Conservation (phyloP, 192 early-diverging fungal genomes). For the Mortierella claussenii region DNA sequence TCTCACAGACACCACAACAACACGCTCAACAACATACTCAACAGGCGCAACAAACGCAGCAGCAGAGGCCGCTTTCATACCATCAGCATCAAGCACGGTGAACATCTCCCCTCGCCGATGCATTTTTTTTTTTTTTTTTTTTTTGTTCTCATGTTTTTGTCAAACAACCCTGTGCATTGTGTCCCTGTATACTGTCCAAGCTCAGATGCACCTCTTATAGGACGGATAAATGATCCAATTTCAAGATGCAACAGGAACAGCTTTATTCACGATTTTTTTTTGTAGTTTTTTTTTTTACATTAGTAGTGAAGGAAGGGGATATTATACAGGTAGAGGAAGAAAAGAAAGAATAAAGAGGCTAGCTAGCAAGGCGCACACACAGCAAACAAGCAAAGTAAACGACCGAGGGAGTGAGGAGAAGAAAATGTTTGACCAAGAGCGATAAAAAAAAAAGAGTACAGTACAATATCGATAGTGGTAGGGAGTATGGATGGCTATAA, state of each 20-base stretch:
- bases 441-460: conserved; percentile 8
- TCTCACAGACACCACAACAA: conserved; percentile 4
- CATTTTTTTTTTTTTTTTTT: not conserved
- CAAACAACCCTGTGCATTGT: not conserved
- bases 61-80: conserved; percentile 2
- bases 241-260: not conserved
- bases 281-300: conserved; percentile 13
- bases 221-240: not conserved
- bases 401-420: not conserved
- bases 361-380: not conserved
- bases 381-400: no score
- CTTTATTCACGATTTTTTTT: conserved; percentile 1
- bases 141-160: not conserved
- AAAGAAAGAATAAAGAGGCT: not conserved
- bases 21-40: conserved; percentile 10
- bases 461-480: no score
- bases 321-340: not conserved
- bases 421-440: not conserved
- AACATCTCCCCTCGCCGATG: not conserved
- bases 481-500: no score
- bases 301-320: not conserved
- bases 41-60: not conserved
- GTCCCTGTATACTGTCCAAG: not conserved
- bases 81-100: conserved; percentile 5
- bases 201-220: no score